These are phyloP conservation scores for Saturnispora sekii DNA, from an alignment of 805 yeast genomes.

Conservation along the genomic window DNA sequence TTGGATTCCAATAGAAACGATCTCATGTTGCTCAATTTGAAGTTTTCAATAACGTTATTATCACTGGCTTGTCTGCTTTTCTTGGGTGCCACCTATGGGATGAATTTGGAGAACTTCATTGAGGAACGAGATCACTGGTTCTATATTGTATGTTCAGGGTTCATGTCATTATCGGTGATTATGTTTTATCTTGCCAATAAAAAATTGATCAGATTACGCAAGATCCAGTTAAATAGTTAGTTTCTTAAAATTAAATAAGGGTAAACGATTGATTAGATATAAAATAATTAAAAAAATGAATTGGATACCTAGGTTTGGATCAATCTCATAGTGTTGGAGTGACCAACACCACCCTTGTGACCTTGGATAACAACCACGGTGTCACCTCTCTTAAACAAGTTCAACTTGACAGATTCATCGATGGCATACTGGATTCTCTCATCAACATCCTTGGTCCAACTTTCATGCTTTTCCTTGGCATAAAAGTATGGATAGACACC, in stretches of 20 bases:
- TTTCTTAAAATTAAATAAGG: not conserved
- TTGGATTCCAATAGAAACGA: slow-evolving; percentile 91
- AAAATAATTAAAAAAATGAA: not conserved
- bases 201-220: slow-evolving; percentile 56
- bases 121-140: slow-evolving; percentile 77
- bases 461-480: slow-evolving; percentile 50
- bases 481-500: slow-evolving; percentile 97
- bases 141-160: slow-evolving; percentile 36
- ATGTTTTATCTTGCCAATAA: slow-evolving; percentile 47
- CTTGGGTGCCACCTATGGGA: slow-evolving; percentile 83
- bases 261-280: not conserved
- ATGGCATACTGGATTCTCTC: slow-evolving; percentile 89
- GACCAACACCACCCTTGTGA: slow-evolving; percentile 97
- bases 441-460: slow-evolving; percentile 97
- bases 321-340: slow-evolving; percentile 96
- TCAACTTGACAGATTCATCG: slow-evolving; percentile 76
- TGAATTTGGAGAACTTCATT: slow-evolving; percentile 88
- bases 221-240: slow-evolving; percentile 35
- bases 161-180: slow-evolving; percentile 29
- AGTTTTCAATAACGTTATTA: slow-evolving; percentile 73
- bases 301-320: slow-evolving; percentile 9
- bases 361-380: slow-evolving; percentile 93
- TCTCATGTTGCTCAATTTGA: slow-evolving; percentile 76
- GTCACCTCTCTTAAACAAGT: slow-evolving; percentile 81
- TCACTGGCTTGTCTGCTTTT: slow-evolving; percentile 76